Evolutionary conservation across 805 yeast genomes (phyloP), one percentile per base, ranked within the genome.

Genomic region (Cyberlindnera suaveolens): DNA sequence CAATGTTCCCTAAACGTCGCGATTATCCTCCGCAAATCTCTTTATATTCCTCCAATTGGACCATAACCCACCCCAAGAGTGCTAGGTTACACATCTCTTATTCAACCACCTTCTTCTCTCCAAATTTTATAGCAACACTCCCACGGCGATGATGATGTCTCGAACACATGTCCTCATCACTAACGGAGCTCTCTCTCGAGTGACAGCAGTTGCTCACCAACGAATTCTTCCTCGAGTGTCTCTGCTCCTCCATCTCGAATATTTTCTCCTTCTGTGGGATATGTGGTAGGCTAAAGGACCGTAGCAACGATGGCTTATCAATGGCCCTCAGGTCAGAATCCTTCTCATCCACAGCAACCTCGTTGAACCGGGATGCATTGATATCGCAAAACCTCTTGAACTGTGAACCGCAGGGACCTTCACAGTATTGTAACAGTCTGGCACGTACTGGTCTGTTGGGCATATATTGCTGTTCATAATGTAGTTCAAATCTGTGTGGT

Each of bases 101-200:
- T 23, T 26, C 31, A 5, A 45, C 42, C 10, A 43, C 39, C 31
- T 42, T 36, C 16, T 40, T 46, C 41, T 48, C 45, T 3, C 50
- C 46, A 40, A 53, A 53, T 40, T 52, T 56, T 33, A 57, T 57
- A 9, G 62, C 62, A 29, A 57, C 59, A 6, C 55, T 50, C 1
- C 58, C 60, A 23, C 62, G 48, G 20, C 62, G 52, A 39, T 57
- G 61, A 44, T 57, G 62, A 38, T 57, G 62, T 37, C 62, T 51
- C 10, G 42, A 39, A 38, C 56, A 54, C 18, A 17, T 35, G 16
- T 11, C 26, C 9, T 36, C 40, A 10, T 41, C 45, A 15, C 23
- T 36, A 2, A 40, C 39, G 7, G 44, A 41, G 8, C 17, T 13
- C 9, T 37, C 47, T 2, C 39, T 19, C 2, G 47, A 42, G 27